Evolutionary conservation across 352 stramenopile genomes (phyloP).

Genomic region (Peronospora belbahrii): DNA sequence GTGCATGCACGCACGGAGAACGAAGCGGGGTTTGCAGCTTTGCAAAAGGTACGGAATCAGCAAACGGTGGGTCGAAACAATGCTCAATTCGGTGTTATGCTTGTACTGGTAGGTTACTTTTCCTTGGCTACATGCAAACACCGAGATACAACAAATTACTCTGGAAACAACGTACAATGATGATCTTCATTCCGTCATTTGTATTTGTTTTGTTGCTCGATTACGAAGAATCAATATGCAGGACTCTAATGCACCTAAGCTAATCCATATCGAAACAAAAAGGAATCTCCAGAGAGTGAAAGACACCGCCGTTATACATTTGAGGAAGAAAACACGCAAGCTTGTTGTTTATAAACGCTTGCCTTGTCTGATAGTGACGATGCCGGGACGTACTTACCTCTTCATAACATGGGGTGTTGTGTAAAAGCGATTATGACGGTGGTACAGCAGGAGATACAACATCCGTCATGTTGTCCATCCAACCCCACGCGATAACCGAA

Average conservation of each 20-base stretch:
- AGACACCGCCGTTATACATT: constrained; percentile 1
- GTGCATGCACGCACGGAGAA: not conserved
- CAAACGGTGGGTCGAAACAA: not conserved
- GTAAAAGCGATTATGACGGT: no score
- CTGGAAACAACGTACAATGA: not conserved
- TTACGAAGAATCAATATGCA: no score
- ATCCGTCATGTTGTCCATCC: constrained; percentile 67
- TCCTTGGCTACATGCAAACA: no score
- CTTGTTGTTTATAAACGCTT: constrained; percentile 4
- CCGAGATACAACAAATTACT: not conserved
- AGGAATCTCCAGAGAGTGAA: not conserved
- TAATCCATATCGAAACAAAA: no score
- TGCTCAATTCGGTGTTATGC: not conserved
- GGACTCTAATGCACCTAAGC: no score
- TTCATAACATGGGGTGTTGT: not conserved
- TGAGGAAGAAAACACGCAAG: not conserved
- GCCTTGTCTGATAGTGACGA: not conserved
- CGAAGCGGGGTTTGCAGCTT: not conserved
- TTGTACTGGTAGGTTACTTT: no score
- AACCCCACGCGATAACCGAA: constrained; percentile 91
- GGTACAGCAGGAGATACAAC: constrained; percentile 3
- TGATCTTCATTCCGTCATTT: not conserved
- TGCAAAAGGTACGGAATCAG: not conserved
- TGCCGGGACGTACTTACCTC: not conserved
- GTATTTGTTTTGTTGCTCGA: not conserved